These are phyloP conservation scores for Xylaria sp. DNA, from an alignment of 2,329 filamentous ascomycete species.

Conservation along the genomic window DNA sequence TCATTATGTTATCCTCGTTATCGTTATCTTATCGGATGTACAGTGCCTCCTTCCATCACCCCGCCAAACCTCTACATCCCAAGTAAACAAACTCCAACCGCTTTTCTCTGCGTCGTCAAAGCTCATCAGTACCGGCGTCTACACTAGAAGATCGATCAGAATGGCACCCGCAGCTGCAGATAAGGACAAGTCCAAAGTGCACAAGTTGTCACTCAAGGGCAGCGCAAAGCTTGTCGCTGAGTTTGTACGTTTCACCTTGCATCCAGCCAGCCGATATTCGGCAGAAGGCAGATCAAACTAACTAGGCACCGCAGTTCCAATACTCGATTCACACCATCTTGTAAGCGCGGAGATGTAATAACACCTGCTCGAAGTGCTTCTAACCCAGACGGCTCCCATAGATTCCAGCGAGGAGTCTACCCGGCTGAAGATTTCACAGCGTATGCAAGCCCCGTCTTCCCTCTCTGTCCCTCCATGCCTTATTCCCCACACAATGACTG, in stretches of 20 bases:
- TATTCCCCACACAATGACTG: neutral
- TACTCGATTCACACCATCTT: conserved; percentile 98
- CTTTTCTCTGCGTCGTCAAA: neutral
- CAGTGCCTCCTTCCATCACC: conserved; percentile 22
- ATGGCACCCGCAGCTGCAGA: conserved; percentile 39
- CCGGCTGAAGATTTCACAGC: conserved; percentile 96
- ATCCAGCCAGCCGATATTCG: neutral
- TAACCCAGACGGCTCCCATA: conserved; percentile 39
- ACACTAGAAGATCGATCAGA: conserved; percentile 5
- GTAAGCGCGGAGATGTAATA: conserved; percentile 51
- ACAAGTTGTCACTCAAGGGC: conserved; percentile 91
- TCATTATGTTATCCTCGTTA: neutral
- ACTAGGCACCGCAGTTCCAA: conserved; percentile 67
- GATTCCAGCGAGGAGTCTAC: conserved; percentile 84
- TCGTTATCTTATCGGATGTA: neutral
- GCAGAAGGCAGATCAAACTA: neutral
- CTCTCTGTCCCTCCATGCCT: neutral
- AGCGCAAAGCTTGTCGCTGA: conserved; percentile 86
- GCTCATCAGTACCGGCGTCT: neutral
- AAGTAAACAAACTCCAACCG: conserved; percentile 33
- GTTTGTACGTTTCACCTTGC: conserved; percentile 74
- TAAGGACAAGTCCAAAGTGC: conserved; percentile 82
- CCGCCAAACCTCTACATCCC: conserved; percentile 28
- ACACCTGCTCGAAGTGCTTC: too few relatives aligned
- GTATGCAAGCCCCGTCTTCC: conserved; percentile 51